phyloP scores from a whole-genome alignment of 306 rosid species.

The Gastrolobium bilobum region DNA sequence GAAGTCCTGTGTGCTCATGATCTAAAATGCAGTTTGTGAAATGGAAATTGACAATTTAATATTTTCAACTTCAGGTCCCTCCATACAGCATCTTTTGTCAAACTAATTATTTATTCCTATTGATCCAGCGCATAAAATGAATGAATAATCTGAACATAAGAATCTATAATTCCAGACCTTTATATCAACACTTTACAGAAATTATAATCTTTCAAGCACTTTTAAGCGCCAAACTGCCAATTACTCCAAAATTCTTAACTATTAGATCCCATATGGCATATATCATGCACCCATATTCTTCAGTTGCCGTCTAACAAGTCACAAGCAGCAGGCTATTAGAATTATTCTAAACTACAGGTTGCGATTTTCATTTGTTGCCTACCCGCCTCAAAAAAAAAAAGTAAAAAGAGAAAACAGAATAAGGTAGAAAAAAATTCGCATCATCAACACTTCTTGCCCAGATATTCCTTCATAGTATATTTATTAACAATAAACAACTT shows the following conservation, averaged over 20 bases:
- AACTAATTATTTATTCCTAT: not conserved
- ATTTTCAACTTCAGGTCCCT: no score
- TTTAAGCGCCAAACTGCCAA: not conserved
- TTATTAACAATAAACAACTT: not conserved
- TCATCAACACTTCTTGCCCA: slow-evolving; percentile 10
- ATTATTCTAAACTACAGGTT: slow-evolving; percentile 10
- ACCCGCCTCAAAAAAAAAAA: not conserved
- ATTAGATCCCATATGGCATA: not conserved
- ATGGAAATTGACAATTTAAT: not conserved
- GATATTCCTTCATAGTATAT: slow-evolving; percentile 13
- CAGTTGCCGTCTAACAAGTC: not conserved
- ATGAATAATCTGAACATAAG: not conserved
- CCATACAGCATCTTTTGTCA: not conserved
- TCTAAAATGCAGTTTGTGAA: not conserved
- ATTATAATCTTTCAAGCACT: not conserved
- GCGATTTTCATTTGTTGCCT: not conserved
- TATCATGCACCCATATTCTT: not conserved
- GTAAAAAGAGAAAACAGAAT: not conserved
- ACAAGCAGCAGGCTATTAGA: not conserved
- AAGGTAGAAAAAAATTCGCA: not conserved
- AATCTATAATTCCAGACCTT: not conserved
- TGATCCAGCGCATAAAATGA: not conserved
- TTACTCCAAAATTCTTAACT: not conserved
- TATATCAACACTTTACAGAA: not conserved
- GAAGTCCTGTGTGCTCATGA: not conserved